Conservation (phyloP, 73 alveolate genomes). For the Paramecium octaurelia region DNA sequence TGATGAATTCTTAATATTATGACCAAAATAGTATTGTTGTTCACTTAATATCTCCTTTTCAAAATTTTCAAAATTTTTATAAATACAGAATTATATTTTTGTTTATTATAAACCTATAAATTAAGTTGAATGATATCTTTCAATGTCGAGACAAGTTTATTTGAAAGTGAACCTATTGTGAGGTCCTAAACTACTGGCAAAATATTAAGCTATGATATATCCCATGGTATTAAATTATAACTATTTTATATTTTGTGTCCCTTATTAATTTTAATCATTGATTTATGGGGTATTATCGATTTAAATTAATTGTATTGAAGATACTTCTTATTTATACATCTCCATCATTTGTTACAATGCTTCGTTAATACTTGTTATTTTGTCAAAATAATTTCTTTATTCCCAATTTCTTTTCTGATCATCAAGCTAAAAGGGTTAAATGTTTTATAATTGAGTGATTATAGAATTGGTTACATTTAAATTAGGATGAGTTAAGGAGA, state of each 20-base stretch:
- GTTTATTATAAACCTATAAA: neutral
- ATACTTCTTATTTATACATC: neutral
- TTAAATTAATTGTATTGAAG: neutral
- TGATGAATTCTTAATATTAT: neutral
- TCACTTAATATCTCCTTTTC: neutral
- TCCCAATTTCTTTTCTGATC: neutral
- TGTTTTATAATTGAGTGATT: neutral
- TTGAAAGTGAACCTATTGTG: neutral
- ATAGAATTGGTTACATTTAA: neutral
- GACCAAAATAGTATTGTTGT: neutral
- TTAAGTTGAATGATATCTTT: neutral
- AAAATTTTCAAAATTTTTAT: neutral
- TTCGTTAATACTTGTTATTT: neutral
- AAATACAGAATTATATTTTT: neutral
- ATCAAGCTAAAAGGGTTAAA: neutral
- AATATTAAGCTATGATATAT: constrained; percentile 13
- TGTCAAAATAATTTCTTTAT: neutral
- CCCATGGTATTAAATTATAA: constrained; percentile 1
- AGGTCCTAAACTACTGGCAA: constrained; percentile 37
- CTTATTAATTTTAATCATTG: neutral
- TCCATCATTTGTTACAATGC: neutral
- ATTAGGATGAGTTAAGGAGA: neutral
- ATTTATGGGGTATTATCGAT: neutral
- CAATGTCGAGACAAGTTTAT: neutral
- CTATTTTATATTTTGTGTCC: neutral